Evolutionary conservation across 169 alveolate genomes (phyloP).

Genomic region (Eimeria necatrix): DNA sequence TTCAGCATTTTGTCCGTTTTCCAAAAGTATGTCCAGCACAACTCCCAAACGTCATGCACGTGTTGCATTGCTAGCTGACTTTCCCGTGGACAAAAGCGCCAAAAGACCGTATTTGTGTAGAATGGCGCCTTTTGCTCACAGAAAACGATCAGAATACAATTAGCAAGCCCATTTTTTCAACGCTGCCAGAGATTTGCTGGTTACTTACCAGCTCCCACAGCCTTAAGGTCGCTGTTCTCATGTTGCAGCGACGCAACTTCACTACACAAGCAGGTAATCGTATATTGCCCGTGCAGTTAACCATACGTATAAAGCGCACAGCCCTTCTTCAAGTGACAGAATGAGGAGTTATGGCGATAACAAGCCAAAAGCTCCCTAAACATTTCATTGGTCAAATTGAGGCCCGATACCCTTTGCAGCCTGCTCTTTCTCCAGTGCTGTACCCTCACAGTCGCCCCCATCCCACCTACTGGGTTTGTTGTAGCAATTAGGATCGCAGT

Average conservation of each 20-base stretch:
- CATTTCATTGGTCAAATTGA: slow-evolving; percentile 5
- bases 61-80: too few relatives aligned
- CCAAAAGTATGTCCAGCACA: too few relatives aligned
- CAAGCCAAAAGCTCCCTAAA: background rate
- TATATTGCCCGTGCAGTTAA: background rate
- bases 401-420: slow-evolving; percentile 62
- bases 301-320: background rate
- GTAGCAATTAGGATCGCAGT: slow-evolving; percentile 86
- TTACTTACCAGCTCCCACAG: slow-evolving; percentile 15
- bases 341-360: background rate
- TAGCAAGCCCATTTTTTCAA: too few relatives aligned
- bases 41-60: too few relatives aligned
- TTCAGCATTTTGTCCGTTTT: too few relatives aligned
- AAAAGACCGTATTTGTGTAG: too few relatives aligned
- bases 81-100: too few relatives aligned
- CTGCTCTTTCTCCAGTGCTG: slow-evolving; percentile 43
- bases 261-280: background rate
- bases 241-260: background rate
- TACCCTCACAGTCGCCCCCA: slow-evolving; percentile 79
- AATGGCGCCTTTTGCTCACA: too few relatives aligned
- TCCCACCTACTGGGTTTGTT: slow-evolving; percentile 82
- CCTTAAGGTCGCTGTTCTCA: background rate
- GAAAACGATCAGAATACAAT: too few relatives aligned
- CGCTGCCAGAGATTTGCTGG: background rate
- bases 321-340: background rate